phyloP scores from a whole-genome alignment of 2,329 filamentous ascomycete species.

The Aspergillus hiratsukae region DNA sequence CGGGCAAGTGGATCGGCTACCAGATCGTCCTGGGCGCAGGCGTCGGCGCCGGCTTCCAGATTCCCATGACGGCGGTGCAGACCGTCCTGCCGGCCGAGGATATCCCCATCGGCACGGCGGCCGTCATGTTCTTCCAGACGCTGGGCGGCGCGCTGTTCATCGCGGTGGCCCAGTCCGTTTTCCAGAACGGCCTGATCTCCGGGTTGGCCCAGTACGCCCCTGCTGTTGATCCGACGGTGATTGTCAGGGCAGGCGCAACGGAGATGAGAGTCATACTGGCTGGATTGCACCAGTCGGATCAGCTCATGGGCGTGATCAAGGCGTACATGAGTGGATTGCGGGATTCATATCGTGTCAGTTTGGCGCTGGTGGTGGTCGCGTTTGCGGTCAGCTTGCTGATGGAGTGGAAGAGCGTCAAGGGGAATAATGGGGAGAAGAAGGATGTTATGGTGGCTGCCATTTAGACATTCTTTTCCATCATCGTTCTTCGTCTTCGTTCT shows the following conservation, averaged over 20 bases:
- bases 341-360: constrained; percentile 17
- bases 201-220: constrained; percentile 11
- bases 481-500: neutral
- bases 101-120: constrained; percentile 31
- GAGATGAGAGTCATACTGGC: constrained; percentile 14
- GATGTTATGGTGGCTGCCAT: neutral
- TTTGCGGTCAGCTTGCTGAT: constrained; percentile 18
- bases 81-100: constrained; percentile 29
- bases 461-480: neutral
- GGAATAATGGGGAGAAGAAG: neutral
- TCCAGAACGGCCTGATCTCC: constrained; percentile 46
- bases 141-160: constrained; percentile 47
- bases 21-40: constrained; percentile 34
- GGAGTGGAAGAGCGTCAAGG: constrained; percentile 24
- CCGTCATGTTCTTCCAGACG: constrained; percentile 36
- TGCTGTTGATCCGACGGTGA: constrained; percentile 5
- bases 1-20: constrained; percentile 38
- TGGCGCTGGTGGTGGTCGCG: constrained; percentile 14
- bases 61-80: constrained; percentile 34
- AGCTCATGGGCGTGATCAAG: constrained; percentile 14
- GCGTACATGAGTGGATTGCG: constrained; percentile 19
- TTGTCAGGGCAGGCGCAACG: constrained; percentile 17
- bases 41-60: constrained; percentile 34
- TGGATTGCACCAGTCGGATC: constrained; percentile 6
- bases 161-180: constrained; percentile 48